Percentiles rank a stretch among this genome's conserved stretches.
phyloP scores from a whole-genome alignment of 2,329 filamentous ascomycete species.

The Aspergillus awamori region DNA sequence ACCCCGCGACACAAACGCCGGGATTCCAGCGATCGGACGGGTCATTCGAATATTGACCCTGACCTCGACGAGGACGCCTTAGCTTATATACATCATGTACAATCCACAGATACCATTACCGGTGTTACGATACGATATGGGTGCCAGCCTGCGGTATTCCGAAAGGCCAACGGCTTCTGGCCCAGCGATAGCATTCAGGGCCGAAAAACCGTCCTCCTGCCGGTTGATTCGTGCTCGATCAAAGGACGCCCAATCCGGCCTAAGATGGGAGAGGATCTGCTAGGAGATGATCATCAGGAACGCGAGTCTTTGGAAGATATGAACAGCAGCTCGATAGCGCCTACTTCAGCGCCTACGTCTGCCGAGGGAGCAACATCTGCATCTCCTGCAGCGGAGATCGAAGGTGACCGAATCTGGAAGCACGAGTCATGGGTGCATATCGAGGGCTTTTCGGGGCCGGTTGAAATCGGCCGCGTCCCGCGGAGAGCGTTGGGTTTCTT shows the following conservation, averaged over 20 bases:
- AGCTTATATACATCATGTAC: conserved; percentile 87
- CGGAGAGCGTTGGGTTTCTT: conserved; percentile 86
- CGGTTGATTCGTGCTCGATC: conserved; percentile 84
- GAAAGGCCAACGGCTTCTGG: conserved; percentile 92
- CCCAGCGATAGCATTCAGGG: conserved; percentile 87
- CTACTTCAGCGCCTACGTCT: conserved; percentile 17
- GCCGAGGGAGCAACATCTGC: conserved; percentile 15
- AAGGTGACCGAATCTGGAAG: conserved; percentile 72
- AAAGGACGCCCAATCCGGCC: conserved; percentile 66
- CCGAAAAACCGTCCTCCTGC: conserved; percentile 77
- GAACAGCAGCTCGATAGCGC: conserved; percentile 39
- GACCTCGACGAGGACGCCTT: conserved; percentile 73
- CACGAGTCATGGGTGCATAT: conserved; percentile 89
- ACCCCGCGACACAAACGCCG: conserved; percentile 49
- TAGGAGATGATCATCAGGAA: conserved; percentile 27
- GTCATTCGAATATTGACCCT: conserved; percentile 31
- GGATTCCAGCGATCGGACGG: conserved; percentile 44
- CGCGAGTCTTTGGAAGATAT: conserved; percentile 34
- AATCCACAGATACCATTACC: conserved; percentile 81
- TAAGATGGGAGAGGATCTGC: conserved; percentile 31
- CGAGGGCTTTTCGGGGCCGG: conserved; percentile 68
- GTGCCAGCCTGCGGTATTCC: conserved; percentile 78
- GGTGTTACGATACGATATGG: conserved; percentile 89
- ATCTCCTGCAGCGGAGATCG: conserved; percentile 40
- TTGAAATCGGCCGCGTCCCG: conserved; percentile 84